phyloP scores from a whole-genome alignment of 148 eudicot species.

The Cornus controversa region DNA sequence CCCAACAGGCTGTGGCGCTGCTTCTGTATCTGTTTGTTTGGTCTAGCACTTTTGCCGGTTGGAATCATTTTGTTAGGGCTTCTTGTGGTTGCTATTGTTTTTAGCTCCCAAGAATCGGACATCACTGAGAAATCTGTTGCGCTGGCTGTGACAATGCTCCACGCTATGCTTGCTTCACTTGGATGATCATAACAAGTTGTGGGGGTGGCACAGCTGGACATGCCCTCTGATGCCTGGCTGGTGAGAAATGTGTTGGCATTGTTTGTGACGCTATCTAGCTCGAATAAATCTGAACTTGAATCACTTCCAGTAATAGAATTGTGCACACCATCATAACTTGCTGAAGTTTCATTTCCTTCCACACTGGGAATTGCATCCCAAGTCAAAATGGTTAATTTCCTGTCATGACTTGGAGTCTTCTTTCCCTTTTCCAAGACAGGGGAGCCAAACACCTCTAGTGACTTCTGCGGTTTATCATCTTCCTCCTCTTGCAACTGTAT shows the following conservation, averaged over 20 bases:
- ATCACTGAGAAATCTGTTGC: slow-evolving; percentile 24
- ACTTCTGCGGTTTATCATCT: slow-evolving; percentile 25
- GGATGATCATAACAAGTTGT: slow-evolving; percentile 11
- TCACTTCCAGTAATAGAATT: slow-evolving; percentile 8
- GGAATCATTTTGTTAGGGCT: background rate
- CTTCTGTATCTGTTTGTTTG: slow-evolving; percentile 20
- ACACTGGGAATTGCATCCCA: slow-evolving; percentile 36
- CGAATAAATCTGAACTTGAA: slow-evolving; percentile 21
- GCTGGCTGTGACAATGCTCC: slow-evolving; percentile 8
- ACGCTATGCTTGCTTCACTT: slow-evolving; percentile 11
- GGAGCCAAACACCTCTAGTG: slow-evolving; percentile 43
- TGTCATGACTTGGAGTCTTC: slow-evolving; percentile 28
- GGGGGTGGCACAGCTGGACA: slow-evolving; percentile 27
- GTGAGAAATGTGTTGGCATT: slow-evolving; percentile 10
- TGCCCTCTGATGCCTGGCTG: slow-evolving; percentile 21
- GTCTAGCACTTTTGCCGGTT: too few species aligned
- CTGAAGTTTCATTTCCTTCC: slow-evolving; percentile 11
- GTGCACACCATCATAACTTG: background rate
- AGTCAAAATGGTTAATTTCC: slow-evolving; percentile 28
- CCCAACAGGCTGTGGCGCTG: slow-evolving; percentile 42
- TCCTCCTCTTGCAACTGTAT: slow-evolving; percentile 12
- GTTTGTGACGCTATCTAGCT: slow-evolving; percentile 6
- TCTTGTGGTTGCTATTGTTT: slow-evolving; percentile 4
- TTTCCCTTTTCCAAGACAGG: slow-evolving; percentile 21
- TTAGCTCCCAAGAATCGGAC: slow-evolving; percentile 49